Conservation (phyloP, 2,329 filamentous ascomycete genomes). For the Bimuria novae-zelandiae region DNA sequence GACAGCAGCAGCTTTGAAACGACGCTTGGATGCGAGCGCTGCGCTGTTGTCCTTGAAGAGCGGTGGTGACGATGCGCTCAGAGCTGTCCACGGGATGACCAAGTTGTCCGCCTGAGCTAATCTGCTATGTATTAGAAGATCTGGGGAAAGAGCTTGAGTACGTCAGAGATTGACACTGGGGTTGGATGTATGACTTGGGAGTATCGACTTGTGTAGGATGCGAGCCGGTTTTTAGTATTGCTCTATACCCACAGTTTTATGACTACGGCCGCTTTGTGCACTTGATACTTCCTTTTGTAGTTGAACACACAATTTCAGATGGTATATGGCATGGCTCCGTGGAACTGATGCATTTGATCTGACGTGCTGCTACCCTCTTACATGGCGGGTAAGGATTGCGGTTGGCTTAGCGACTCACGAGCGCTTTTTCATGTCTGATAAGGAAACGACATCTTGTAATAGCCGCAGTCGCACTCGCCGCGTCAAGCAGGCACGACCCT, state of each 20-base stretch:
- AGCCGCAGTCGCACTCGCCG: slow-evolving; percentile 12
- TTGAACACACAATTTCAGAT: neutral
- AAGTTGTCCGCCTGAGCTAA: slow-evolving; percentile 32
- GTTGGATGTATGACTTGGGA: too few relatives aligned
- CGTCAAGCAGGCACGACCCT: neutral
- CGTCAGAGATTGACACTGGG: slow-evolving; percentile 18
- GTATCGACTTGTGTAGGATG: slow-evolving; percentile 31
- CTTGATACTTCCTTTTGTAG: neutral
- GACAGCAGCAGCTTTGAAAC: slow-evolving; percentile 43
- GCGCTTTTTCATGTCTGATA: slow-evolving; percentile 23
- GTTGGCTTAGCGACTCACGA: slow-evolving; percentile 7
- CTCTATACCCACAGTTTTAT: slow-evolving; percentile 48
- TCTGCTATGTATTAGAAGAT: slow-evolving; percentile 5
- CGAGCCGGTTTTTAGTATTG: slow-evolving; percentile 36
- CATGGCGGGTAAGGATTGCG: neutral
- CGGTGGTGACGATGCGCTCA: slow-evolving; percentile 28
- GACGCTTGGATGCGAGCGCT: slow-evolving; percentile 42
- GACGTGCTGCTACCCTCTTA: neutral
- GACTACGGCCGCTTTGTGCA: slow-evolving; percentile 21
- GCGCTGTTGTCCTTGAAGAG: slow-evolving; percentile 39
- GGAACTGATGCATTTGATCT: neutral
- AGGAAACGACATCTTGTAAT: slow-evolving; percentile 7
- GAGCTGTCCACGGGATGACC: slow-evolving; percentile 30
- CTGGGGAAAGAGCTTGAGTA: slow-evolving; percentile 1
- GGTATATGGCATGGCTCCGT: neutral